Base-by-base conservation (phyloP, 208 protist genomes). In the Borovskyia barvae region DNA sequence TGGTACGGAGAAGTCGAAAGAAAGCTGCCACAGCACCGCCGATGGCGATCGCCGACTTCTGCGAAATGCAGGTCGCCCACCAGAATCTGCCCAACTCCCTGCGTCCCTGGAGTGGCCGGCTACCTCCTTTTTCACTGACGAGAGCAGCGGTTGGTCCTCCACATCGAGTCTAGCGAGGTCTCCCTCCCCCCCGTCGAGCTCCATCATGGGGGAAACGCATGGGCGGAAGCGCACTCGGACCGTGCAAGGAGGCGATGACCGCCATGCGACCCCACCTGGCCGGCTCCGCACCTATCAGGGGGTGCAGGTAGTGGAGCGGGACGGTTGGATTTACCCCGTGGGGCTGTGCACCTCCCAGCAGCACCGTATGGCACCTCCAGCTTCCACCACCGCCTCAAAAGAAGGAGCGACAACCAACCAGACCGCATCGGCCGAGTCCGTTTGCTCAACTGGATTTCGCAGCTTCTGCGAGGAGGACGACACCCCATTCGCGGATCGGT, bases 311-410 rank as follows among this genome's bases (percentile, higher is more conserved):
- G 76, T 87, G 17, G 80, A 85, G 66, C 51, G 75, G 43, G 80
- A 81, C 19, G 83, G 83, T 0, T 90, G 76, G 72, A 24, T 84
- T 2, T 87, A 87, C 63, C 77, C 84, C 14, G 50, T 64, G 17
- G 72, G 84, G 5, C 55, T 84, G 19, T 59, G 68, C 29, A 45
- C 69, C 2, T 46, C 40, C 1, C 37, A 60, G 39, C 51, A 53
- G 54, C 51, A 42, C 33, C 28, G n/a, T n/a, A n/a, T n/a, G n/a
- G n/a, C n/a, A n/a, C n/a, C n/a, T n/a, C n/a, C n/a, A n/a, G n/a
- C n/a, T n/a, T n/a, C n/a, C n/a, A n/a, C n/a, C n/a, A n/a, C n/a
- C n/a, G n/a, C n/a, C n/a, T n/a, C n/a, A n/a, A n/a, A n/a, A n/a
- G n/a, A n/a, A n/a, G n/a, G n/a, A n/a, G n/a, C n/a, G n/a, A n/a